Evolutionary conservation across 768 basidiomycete genomes (phyloP).

Genomic region (Clavaria fumosa): DNA sequence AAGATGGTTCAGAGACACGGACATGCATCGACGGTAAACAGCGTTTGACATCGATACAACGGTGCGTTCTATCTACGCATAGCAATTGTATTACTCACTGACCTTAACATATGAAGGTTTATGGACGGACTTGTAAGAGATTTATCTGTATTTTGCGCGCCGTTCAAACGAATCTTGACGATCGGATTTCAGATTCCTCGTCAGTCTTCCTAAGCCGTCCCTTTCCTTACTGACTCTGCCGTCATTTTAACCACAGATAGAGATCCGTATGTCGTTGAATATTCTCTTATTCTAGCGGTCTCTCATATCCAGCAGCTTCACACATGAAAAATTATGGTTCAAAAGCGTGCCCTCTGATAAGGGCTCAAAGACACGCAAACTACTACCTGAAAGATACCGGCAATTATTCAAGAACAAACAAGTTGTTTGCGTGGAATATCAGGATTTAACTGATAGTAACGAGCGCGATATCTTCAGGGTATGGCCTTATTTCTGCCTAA

Average conservation of each 20-base stretch:
- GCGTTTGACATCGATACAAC: conserved; percentile 55
- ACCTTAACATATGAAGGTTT: conserved; percentile 28
- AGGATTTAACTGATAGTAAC: conserved; percentile 35
- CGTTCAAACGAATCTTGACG: conserved; percentile 5
- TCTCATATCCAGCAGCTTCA: conserved; percentile 17
- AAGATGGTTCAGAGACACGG: conserved; percentile 51
- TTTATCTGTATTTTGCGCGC: not conserved
- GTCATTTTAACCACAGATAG: conserved; percentile 22
- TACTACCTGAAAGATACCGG: conserved; percentile 40
- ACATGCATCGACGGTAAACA: conserved; percentile 77
- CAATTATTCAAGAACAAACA: conserved; percentile 58
- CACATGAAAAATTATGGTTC: conserved; percentile 41
- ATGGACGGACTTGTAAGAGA: conserved; percentile 44
- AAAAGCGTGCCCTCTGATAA: conserved; percentile 17
- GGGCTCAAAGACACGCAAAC: conserved; percentile 11
- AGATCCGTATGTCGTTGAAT: conserved; percentile 29
- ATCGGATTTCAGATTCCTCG: conserved; percentile 34
- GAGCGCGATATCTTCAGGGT: conserved; percentile 68
- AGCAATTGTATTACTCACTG: not conserved
- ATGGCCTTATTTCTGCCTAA: conserved; percentile 7
- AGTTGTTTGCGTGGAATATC: conserved; percentile 69
- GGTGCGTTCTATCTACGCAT: conserved; percentile 24
- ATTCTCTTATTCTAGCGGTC: conserved; percentile 1
- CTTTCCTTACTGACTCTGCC: not conserved
- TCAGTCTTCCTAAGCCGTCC: conserved; percentile 14